Conservation (phyloP, 257 asterid species). For the Gardenia jasminoides region DNA sequence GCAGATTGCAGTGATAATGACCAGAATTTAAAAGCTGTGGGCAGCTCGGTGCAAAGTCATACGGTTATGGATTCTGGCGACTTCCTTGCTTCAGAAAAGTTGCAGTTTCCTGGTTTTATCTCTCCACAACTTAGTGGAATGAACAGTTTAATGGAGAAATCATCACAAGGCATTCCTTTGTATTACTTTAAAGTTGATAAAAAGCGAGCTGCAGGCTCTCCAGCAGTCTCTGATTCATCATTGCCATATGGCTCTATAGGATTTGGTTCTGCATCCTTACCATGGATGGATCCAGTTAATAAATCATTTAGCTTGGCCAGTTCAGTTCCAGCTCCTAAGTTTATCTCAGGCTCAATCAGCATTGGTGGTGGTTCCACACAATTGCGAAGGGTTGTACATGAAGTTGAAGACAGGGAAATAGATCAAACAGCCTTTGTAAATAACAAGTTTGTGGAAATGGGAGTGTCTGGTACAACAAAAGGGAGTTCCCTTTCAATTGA, state of each 20-base stretch:
- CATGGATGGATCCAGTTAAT: constrained; percentile 89
- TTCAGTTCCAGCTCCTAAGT: constrained; percentile 78
- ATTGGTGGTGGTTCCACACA: constrained; percentile 68
- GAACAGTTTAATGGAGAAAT: constrained; percentile 87
- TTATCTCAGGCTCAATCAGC: constrained; percentile 75
- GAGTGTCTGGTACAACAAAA: constrained; percentile 50
- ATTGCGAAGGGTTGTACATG: constrained; percentile 96
- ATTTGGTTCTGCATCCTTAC: constrained; percentile 82
- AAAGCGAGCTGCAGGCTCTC: constrained; percentile 46
- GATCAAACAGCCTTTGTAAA: constrained; percentile 60
- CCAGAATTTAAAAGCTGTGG: constrained; percentile 52
- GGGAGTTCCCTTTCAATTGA: constrained; percentile 54
- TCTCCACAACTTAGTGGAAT: constrained; percentile 91
- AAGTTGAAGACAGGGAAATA: constrained; percentile 81
- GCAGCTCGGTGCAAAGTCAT: constrained; percentile 48
- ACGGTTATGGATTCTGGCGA: constrained; percentile 53
- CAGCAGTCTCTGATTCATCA: constrained; percentile 62
- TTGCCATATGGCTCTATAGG: constrained; percentile 61
- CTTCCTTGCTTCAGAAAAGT: constrained; percentile 69
- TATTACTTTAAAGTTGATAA: constrained; percentile 85
- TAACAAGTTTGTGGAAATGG: constrained; percentile 66
- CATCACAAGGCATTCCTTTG: constrained; percentile 89
- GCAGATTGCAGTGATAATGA: constrained; percentile 44
- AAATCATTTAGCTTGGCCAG: constrained; percentile 77
- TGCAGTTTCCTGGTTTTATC: constrained; percentile 88